Evolutionary conservation across 257 asterid genomes (phyloP).

Genomic region (Jasminum sambac): DNA sequence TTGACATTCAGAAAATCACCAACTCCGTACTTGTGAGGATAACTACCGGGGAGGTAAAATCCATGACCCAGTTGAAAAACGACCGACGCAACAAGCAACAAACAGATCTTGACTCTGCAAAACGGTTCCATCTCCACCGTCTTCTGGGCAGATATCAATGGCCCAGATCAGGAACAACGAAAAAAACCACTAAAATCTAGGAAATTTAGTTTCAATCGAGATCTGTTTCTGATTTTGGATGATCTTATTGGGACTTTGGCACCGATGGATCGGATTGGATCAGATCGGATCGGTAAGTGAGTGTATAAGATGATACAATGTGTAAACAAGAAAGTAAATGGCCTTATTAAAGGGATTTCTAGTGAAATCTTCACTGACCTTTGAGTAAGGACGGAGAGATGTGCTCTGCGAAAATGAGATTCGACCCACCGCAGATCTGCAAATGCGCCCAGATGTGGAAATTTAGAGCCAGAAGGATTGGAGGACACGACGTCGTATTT

Average conservation of each 20-base stretch:
- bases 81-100: constrained; percentile 41
- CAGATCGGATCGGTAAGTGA: neutral
- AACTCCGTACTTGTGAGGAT: constrained; percentile 72
- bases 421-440: constrained; percentile 13
- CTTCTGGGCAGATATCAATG: constrained; percentile 48
- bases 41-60: constrained; percentile 89
- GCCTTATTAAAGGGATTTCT: neutral
- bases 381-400: constrained; percentile 16
- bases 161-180: constrained; percentile 50
- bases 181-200: constrained; percentile 26
- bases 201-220: constrained; percentile 24
- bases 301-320: constrained; percentile 9
- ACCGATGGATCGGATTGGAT: constrained; percentile 29
- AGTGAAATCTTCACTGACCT: constrained; percentile 24
- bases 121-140: constrained; percentile 57
- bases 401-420: constrained; percentile 10
- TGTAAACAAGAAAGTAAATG: constrained; percentile 19
- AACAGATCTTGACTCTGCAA: constrained; percentile 55
- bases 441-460: constrained; percentile 17
- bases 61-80: constrained; percentile 53
- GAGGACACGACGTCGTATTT: constrained; percentile 17
- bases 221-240: constrained; percentile 24
- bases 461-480: constrained; percentile 12
- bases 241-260: constrained; percentile 8
- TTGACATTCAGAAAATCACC: constrained; percentile 76